Percentiles rank a stretch among this genome's conserved stretches.
Conservation (phyloP, 257 asterid species). For the Jasminum sambac region DNA sequence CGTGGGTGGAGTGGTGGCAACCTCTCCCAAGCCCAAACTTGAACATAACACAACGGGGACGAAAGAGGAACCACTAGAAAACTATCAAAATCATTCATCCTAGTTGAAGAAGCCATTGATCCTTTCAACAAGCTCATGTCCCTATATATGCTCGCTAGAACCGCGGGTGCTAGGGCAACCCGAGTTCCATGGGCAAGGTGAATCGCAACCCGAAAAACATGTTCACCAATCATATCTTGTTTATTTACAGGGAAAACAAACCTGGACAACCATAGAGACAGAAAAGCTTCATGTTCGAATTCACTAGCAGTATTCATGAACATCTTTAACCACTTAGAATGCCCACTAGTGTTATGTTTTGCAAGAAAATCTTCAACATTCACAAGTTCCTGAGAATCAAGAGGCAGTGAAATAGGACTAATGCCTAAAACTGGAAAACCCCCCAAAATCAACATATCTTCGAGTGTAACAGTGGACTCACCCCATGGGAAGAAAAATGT, state of each 20-base stretch:
- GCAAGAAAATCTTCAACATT: not conserved
- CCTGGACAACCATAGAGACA: constrained; percentile 41
- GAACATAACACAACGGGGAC: constrained; percentile 37
- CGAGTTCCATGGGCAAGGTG: constrained; percentile 36
- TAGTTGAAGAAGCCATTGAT: constrained; percentile 22
- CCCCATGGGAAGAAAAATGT: constrained; percentile 52
- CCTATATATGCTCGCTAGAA: constrained; percentile 42
- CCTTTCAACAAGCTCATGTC: constrained; percentile 37
- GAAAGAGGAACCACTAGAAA: constrained; percentile 25
- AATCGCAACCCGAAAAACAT: constrained; percentile 33
- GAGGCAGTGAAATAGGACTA: constrained; percentile 21
- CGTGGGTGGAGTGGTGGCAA: constrained; percentile 27
- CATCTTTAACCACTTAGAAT: constrained; percentile 24
- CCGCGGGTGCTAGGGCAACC: constrained; percentile 44
- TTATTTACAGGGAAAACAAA: constrained; percentile 38
- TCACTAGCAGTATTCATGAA: constrained; percentile 26
- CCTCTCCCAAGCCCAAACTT: constrained; percentile 60
- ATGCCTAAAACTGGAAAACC: constrained; percentile 41
- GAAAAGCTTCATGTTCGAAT: constrained; percentile 48
- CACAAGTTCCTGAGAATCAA: constrained; percentile 3
- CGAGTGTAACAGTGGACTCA: constrained; percentile 43
- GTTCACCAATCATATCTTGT: constrained; percentile 15
- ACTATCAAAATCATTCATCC: not conserved
- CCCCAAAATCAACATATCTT: constrained; percentile 42
- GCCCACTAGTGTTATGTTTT: constrained; percentile 4